Evolutionary conservation across 177 flowering plant genomes (phyloP).

Genomic region (Vitis hybrid): DNA sequence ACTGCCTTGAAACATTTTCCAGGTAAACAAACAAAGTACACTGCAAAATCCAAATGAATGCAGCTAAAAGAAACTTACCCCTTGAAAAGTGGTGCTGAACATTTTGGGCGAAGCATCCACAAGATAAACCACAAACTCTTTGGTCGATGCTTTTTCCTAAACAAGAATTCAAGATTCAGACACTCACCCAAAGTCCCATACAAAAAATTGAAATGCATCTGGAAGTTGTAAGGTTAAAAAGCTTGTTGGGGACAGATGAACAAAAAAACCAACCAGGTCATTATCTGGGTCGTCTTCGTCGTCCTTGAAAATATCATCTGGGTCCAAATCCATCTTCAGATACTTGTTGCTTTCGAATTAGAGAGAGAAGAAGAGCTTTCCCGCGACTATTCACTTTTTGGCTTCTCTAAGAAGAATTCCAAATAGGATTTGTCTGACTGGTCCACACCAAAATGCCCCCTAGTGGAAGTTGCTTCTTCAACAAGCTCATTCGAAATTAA

Average conservation of each 20-base stretch:
- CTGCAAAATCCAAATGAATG: neutral
- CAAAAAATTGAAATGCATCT: neutral
- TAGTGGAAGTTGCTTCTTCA: too few species aligned
- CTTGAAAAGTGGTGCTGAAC: slow-evolving; percentile 49
- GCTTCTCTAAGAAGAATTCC: too few species aligned
- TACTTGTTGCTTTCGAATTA: too few species aligned
- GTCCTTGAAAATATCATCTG: slow-evolving; percentile 69
- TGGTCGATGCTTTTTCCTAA: slow-evolving; percentile 66
- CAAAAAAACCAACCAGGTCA: slow-evolving; percentile 40
- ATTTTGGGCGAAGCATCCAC: slow-evolving; percentile 94
- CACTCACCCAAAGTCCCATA: neutral
- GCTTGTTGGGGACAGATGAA: too few species aligned
- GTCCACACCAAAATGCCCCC: too few species aligned
- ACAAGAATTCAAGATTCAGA: neutral
- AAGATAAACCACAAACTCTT: slow-evolving; percentile 67
- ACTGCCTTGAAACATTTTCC: too few species aligned
- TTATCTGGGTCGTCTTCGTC: slow-evolving; percentile 72
- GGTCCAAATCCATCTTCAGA: slow-evolving; percentile 58
- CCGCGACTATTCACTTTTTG: too few species aligned
- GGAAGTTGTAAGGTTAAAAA: too few species aligned
- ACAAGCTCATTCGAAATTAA: too few species aligned
- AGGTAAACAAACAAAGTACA: neutral
- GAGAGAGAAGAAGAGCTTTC: too few species aligned
- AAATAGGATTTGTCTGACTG: too few species aligned
- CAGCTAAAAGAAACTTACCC: slow-evolving; percentile 29